phyloP scores from a whole-genome alignment of 352 stramenopile species.

The Globisporangium emineosum region DNA sequence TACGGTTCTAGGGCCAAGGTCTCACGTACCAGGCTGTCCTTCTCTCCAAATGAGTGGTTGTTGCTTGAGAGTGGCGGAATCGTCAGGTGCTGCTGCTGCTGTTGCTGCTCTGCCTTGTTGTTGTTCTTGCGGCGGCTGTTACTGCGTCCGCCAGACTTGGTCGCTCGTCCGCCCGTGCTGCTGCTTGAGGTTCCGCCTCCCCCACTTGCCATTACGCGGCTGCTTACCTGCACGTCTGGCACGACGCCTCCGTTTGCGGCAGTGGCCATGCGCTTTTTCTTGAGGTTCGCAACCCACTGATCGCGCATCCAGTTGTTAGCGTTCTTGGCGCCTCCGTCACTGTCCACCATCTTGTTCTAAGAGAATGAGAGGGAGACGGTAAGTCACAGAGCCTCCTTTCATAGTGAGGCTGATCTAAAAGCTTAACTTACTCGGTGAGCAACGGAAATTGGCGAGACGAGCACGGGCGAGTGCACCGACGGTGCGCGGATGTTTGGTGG shows the following conservation, averaged over 20 bases:
- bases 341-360: constrained; percentile 37
- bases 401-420: neutral
- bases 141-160: constrained; percentile 27
- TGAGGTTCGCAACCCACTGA: constrained; percentile 84
- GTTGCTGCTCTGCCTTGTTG: constrained; percentile 23
- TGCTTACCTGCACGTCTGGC: neutral
- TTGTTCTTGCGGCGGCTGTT: constrained; percentile 20
- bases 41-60: constrained; percentile 22
- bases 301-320: constrained; percentile 68
- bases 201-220: neutral
- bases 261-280: constrained; percentile 61
- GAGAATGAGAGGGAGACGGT: neutral
- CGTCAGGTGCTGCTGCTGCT: constrained; percentile 1
- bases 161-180: constrained; percentile 15
- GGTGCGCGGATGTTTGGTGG: constrained; percentile 26
- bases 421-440: constrained; percentile 22
- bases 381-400: neutral
- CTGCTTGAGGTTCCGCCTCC: constrained; percentile 20
- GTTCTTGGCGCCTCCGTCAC: constrained; percentile 28
- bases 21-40: constrained; percentile 12
- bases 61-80: constrained; percentile 21
- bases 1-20: neutral
- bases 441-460: constrained; percentile 33
- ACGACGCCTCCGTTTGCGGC: constrained; percentile 20
- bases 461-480: constrained; percentile 21